Evolutionary conservation across 1,284 basidiomycete species (phyloP).

Genomic region (Trichosporon sp.): DNA sequence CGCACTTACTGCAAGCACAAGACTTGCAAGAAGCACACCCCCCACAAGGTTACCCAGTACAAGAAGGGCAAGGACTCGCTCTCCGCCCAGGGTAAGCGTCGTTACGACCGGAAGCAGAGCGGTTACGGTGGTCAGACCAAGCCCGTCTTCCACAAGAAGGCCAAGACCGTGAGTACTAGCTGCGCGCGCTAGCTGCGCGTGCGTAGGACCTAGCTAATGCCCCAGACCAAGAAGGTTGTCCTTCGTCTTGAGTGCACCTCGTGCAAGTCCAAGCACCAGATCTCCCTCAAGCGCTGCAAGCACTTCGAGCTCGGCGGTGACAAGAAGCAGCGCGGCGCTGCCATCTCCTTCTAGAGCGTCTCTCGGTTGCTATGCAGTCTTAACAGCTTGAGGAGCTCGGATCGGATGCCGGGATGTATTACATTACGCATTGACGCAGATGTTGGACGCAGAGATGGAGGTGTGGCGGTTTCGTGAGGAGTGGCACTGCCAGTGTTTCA

Average conservation of each 20-base stretch:
- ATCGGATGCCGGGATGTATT: slow-evolving; percentile 20
- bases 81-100: slow-evolving; percentile 97
- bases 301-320: slow-evolving; percentile 99
- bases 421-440: slow-evolving; percentile 5
- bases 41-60: slow-evolving; percentile 94
- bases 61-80: slow-evolving; percentile 98
- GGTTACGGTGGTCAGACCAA: slow-evolving; percentile 99
- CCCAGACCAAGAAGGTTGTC: slow-evolving; percentile 92
- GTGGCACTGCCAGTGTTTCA: neutral
- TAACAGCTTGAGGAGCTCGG: slow-evolving; percentile 13
- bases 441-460: neutral
- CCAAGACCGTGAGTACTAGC: slow-evolving; percentile 44
- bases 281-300: slow-evolving; percentile 97
- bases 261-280: slow-evolving; percentile 98
- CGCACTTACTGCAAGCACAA: slow-evolving; percentile 87
- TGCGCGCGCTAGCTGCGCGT: neutral
- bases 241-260: slow-evolving; percentile 94
- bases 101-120: slow-evolving; percentile 97
- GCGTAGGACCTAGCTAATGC: neutral
- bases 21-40: slow-evolving; percentile 98
- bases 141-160: slow-evolving; percentile 92
- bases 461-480: neutral
- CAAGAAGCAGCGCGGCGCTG: slow-evolving; percentile 92
- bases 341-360: slow-evolving; percentile 31
- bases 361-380: slow-evolving; percentile 2